Base-by-base conservation (phyloP, 2,329 filamentous ascomycete genomes). In the Penicillium sp. region DNA sequence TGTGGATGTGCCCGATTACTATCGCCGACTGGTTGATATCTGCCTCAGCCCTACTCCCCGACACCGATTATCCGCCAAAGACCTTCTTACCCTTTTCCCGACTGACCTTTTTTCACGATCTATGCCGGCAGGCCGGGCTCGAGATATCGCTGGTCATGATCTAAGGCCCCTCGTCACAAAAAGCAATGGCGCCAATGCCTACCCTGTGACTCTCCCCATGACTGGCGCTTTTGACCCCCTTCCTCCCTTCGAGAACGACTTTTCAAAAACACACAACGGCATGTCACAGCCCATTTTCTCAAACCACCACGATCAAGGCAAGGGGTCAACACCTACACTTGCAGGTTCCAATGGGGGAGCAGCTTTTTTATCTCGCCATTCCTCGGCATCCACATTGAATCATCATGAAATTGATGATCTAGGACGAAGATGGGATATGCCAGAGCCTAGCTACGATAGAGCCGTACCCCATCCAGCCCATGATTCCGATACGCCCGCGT, bases 1-100 rank as follows among this genome's bases (percentile, higher is more conserved):
- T 26, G 49, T 66, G 35, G 65, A 68, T 29, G 82, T 96, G 9
- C 95, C 95, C 0, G 79, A 82, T 13, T 98, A 93, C 82, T 98
- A 90, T 73, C 85, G 86, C 58, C 81, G 84, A 16, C 81, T 96
- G 49, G 87, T 96, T 37, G 83, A 87, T 52, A 86, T 86, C 16
- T 98, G 93, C 71, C 80, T 98, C 51, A 89, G 85, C 61, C 82
- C 88, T 27, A 82, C 87, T 57, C 93, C 95, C 7, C 86, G 89
- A 55, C 79, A 85, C 54, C 85, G 95, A 50, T 78, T 86, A 11
- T 87, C 91, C 50, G 93, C 95, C 3, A 85, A 86, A 49, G 82
- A 87, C 26, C 81, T 98, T 14, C 79, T 96, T 14, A 72, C 76
- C 1, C 78, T 87, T 63, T 95, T 96, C 60, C 90, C 91, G 8